phyloP scores from a whole-genome alignment of 495 filamentous ascomycete genomes.

The Daldinia loculata region DNA sequence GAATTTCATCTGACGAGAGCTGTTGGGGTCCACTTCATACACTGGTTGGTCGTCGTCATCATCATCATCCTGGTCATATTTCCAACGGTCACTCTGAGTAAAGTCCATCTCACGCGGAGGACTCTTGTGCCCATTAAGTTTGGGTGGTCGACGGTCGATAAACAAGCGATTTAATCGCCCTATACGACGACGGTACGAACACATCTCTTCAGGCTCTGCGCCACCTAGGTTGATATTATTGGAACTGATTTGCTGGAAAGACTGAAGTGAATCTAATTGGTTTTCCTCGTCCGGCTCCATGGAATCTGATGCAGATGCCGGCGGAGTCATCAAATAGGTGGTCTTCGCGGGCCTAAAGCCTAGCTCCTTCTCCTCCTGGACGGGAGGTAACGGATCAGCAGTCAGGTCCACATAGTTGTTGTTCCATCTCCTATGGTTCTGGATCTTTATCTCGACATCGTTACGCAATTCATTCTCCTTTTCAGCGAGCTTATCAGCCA shows the following conservation, averaged over 20 bases:
- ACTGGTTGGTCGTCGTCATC: slow-evolving; percentile 74
- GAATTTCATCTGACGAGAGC: slow-evolving; percentile 74
- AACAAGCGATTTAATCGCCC: slow-evolving; percentile 81
- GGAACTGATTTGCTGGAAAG: slow-evolving; percentile 43
- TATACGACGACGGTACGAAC: slow-evolving; percentile 72
- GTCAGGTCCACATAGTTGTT: slow-evolving; percentile 84
- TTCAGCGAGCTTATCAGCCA: slow-evolving; percentile 80
- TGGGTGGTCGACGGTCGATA: slow-evolving; percentile 72
- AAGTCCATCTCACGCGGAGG: slow-evolving; percentile 63
- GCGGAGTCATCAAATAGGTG: slow-evolving; percentile 85
- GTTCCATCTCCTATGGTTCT: slow-evolving; percentile 89
- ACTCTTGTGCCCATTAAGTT: slow-evolving; percentile 53
- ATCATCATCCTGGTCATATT: slow-evolving; percentile 78
- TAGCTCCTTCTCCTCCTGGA: slow-evolving; percentile 67
- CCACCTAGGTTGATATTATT: slow-evolving; percentile 47
- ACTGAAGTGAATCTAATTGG: slow-evolving; percentile 4
- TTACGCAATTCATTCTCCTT: slow-evolving; percentile 79
- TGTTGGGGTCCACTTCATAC: slow-evolving; percentile 76
- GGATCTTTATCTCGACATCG: slow-evolving; percentile 81
- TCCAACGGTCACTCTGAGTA: slow-evolving; percentile 74
- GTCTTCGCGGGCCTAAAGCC: slow-evolving; percentile 77
- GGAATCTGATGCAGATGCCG: slow-evolving; percentile 75
- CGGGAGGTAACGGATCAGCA: slow-evolving; percentile 78
- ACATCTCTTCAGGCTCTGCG: slow-evolving; percentile 47
- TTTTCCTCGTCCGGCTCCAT: slow-evolving; percentile 52